Evolutionary conservation across 2,329 filamentous ascomycete species (phyloP).

Genomic region (Juglanconis oblonga): DNA sequence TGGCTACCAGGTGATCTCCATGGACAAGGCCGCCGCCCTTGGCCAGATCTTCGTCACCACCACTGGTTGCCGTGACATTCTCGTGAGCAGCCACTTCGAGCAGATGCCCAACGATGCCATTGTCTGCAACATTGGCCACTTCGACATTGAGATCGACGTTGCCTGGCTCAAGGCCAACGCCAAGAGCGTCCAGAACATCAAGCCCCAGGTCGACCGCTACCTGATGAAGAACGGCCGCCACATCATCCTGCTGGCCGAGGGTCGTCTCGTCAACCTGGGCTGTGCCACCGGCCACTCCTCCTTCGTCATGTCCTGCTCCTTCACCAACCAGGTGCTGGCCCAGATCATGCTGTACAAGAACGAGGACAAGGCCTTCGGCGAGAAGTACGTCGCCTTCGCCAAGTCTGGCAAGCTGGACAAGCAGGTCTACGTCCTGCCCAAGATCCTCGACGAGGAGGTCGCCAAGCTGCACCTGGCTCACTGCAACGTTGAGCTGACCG

Average conservation of each 20-base stretch:
- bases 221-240: conserved; percentile 88
- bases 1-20: conserved; percentile 93
- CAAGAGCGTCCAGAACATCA: conserved; percentile 93
- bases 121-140: conserved; percentile 99
- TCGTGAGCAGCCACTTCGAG: conserved; percentile 89
- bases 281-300: conserved; percentile 99
- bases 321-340: conserved; percentile 99
- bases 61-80: conserved; percentile 97
- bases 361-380: conserved; percentile 77
- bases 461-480: conserved; percentile 89
- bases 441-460: conserved; percentile 99
- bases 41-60: conserved; percentile 99
- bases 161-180: conserved; percentile 99
- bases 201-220: conserved; percentile 99
- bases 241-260: conserved; percentile 98
- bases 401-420: conserved; percentile 85
- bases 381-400: conserved; percentile 96
- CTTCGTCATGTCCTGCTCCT: conserved; percentile 99
- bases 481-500: conserved; percentile 90
- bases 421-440: conserved; percentile 94
- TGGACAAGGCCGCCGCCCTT: conserved; percentile 84
- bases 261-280: conserved; percentile 98
- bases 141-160: conserved; percentile 99
- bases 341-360: conserved; percentile 99
- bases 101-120: conserved; percentile 97